These are phyloP conservation scores for Artemisia argyi DNA, from an alignment of 129 eudicot species.

Conservation along the genomic window DNA sequence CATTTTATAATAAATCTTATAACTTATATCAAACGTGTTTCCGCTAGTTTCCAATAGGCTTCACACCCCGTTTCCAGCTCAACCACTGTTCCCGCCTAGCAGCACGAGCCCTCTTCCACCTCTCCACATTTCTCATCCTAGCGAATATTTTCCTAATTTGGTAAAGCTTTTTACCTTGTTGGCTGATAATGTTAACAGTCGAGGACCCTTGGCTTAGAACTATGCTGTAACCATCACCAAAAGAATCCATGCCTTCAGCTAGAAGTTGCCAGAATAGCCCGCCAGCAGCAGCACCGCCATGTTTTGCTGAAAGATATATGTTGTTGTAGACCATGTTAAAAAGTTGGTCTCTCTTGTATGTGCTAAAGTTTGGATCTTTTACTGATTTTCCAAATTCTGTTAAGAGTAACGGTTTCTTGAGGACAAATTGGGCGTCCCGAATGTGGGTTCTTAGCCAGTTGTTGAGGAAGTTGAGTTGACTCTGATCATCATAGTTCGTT, in stretches of 20 bases:
- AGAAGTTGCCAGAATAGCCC: constrained; percentile 93
- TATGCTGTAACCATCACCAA: constrained; percentile 69
- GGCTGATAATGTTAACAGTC: constrained; percentile 64
- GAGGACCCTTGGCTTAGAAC: constrained; percentile 64
- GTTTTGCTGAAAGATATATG: constrained; percentile 77
- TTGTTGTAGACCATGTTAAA: constrained; percentile 58
- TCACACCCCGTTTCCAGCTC: constrained; percentile 50
- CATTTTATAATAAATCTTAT: neutral
- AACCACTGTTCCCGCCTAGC: constrained; percentile 59
- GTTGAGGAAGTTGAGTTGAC: constrained; percentile 59
- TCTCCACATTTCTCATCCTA: constrained; percentile 60
- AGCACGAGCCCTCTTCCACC: constrained; percentile 71
- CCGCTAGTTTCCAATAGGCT: constrained; percentile 43
- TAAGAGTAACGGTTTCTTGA: constrained; percentile 64
- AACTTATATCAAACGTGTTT: neutral
- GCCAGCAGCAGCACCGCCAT: constrained; percentile 83
- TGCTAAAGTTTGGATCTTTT: constrained; percentile 63
- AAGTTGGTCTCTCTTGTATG: constrained; percentile 59
- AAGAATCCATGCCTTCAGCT: constrained; percentile 69
- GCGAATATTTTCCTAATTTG: constrained; percentile 70
- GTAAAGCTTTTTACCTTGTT: constrained; percentile 63
- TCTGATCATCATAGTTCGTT: constrained; percentile 53
- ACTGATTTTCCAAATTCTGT: constrained; percentile 88
- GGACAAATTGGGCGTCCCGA: constrained; percentile 58
- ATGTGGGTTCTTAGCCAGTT: constrained; percentile 79